A percentile compares a stretch with the other conserved stretches of the same genome.
phyloP scores from a whole-genome alignment of 2,329 filamentous ascomycete species.

The Zymoseptoria brevis region DNA sequence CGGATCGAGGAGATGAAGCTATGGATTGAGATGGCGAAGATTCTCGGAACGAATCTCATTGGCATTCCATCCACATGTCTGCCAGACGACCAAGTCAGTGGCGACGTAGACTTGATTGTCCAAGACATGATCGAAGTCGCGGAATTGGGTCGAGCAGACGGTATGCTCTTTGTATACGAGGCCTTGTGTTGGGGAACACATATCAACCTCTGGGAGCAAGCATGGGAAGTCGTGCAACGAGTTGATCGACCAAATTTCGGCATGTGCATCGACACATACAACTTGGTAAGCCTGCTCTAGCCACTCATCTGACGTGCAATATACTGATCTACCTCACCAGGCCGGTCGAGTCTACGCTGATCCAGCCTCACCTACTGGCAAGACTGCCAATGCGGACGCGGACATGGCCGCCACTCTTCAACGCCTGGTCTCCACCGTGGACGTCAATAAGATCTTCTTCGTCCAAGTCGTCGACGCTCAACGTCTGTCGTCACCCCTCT shows the following conservation, averaged over 20 bases:
- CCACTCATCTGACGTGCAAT: not conserved
- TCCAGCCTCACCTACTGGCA: constrained; percentile 47
- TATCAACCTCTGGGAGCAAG: constrained; percentile 62
- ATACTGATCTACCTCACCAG: not conserved
- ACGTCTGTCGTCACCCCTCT: constrained; percentile 50
- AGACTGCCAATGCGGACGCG: constrained; percentile 47
- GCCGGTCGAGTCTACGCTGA: constrained; percentile 64
- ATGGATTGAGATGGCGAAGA: constrained; percentile 61
- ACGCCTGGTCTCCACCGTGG: constrained; percentile 47
- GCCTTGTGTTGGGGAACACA: constrained; percentile 64
- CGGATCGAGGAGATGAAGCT: constrained; percentile 56
- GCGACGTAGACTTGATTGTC: constrained; percentile 50
- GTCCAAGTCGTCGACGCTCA: constrained; percentile 72
- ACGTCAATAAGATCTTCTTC: constrained; percentile 62
- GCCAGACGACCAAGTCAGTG: constrained; percentile 42
- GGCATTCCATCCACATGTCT: constrained; percentile 68
- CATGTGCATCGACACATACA: constrained; percentile 70
- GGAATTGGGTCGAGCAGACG: constrained; percentile 54
- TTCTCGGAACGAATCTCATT: constrained; percentile 62
- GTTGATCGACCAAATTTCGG: constrained; percentile 67
- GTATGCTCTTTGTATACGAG: constrained; percentile 65
- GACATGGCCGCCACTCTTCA: constrained; percentile 49
- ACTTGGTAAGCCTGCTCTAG: constrained; percentile 42
- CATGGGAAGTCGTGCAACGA: constrained; percentile 58
- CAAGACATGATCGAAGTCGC: constrained; percentile 57